Conservation (phyloP, 108 stramenopile species). For the Discostella stelligeroides region DNA sequence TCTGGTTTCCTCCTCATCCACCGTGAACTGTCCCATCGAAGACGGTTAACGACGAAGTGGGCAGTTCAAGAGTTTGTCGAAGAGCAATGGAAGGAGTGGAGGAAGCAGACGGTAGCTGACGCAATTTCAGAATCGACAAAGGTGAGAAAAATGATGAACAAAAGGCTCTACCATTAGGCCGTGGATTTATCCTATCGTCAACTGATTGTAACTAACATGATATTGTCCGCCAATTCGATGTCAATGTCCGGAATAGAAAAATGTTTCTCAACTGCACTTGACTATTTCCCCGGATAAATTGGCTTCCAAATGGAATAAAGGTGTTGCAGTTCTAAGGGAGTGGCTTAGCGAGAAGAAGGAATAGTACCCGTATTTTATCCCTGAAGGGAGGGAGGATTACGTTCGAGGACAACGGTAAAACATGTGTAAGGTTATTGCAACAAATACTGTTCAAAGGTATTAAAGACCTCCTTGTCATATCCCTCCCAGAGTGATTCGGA, state of each 20-base stretch:
- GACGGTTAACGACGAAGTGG: constrained; percentile 64
- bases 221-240: neutral
- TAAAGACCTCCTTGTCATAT: constrained; percentile 21
- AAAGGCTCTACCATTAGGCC: neutral
- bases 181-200: neutral
- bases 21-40: constrained; percentile 64
- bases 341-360: constrained; percentile 23
- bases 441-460: constrained; percentile 28
- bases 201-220: too few relatives aligned
- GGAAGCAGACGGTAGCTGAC: constrained; percentile 18
- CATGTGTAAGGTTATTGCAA: neutral
- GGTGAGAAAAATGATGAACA: constrained; percentile 16
- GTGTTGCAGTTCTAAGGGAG: constrained; percentile 25
- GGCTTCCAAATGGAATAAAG: constrained; percentile 33
- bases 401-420: neutral
- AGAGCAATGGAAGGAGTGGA: constrained; percentile 44
- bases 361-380: neutral
- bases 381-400: neutral
- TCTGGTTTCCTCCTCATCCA: constrained; percentile 61
- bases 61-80: constrained; percentile 52
- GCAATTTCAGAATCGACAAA: constrained; percentile 34
- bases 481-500: constrained; percentile 20
- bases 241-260: constrained; percentile 23
- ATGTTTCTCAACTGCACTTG: constrained; percentile 6
- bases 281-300: constrained; percentile 2